Percentiles rank a stretch among this genome's conserved stretches.
Conservation (phyloP, 345 rosid species). For the Dovyalis caffra region DNA sequence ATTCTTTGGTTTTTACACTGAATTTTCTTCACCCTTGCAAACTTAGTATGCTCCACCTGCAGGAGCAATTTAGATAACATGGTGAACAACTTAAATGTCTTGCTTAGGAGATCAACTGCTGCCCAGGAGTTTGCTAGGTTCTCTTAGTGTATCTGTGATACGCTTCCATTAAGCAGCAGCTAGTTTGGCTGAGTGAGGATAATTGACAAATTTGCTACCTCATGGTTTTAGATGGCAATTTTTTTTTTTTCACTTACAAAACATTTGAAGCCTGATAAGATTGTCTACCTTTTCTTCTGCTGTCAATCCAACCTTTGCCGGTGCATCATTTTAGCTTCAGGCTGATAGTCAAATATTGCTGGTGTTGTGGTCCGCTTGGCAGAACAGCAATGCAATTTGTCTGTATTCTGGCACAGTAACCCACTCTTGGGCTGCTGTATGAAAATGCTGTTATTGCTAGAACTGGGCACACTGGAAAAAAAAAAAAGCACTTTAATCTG, state of each 20-base stretch:
- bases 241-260: background rate
- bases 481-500: no score
- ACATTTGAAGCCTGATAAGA: background rate
- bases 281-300: background rate
- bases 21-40: background rate
- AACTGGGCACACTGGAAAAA: no score
- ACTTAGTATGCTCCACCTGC: background rate
- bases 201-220: background rate
- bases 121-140: background rate
- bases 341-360: background rate
- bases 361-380: no score
- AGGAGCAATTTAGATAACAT: background rate
- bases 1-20: background rate
- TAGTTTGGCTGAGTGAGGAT: background rate
- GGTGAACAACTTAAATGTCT: background rate
- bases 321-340: background rate
- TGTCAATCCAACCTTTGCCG: background rate
- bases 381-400: no score
- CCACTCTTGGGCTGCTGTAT: no score
- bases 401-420: no score
- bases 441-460: no score
- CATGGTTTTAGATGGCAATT: background rate
- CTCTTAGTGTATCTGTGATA: background rate
- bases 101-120: conserved; percentile 1
- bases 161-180: background rate